Evolutionary conservation across 768 basidiomycete species (phyloP), one percentile per base, ranked within the genome.

Genomic region (Clitopilus hobsonii): DNA sequence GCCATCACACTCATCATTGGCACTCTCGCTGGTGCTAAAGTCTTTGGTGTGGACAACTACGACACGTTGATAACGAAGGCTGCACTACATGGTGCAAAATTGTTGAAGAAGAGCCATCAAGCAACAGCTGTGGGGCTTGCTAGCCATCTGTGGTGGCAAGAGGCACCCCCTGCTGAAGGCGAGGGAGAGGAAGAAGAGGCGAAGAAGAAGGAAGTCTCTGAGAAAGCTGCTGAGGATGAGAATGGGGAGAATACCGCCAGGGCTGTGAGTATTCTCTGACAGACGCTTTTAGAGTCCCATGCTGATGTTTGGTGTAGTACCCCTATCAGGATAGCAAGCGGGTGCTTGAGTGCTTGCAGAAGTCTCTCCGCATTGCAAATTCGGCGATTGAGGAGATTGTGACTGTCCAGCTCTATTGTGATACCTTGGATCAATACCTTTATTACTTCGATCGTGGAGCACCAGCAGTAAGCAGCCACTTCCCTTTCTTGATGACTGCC

Each of bases 111-210:
- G 80, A 93, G 93, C 11, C 96, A 98, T 69, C 97, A 98, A 71
- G 89, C 95, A 11, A 91, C 87, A 7, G 97, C 96, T 4, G 97
- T 98, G 20, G 86, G 90, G 49, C 77, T 94, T 26, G 97, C 97
- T 6, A 97, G 94, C 67, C 97, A 99, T 72, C 73, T 99, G 61
- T 99, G 96, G 96, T 99, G 95, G 95, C 97, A 98, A 67, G 89
- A 89, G 58, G 76, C 83, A 23, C 69, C 78, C 1, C 60, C 71
- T 53, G 38, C 56, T 38, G 64, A 65, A 47, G 66, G 70, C 0
- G 66, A 69, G 22, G 83, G 78, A 13, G 78, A 76, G 53, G 66
- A 62, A 16, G 63, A 69, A 24, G 59, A 70, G 22, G 55, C 62
- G 1, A 69, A 74, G 54, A 69, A 69, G 57, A 61, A 69, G 48